Conservation (phyloP, 2,329 filamentous ascomycete species). For the Xylariaceae sp. region DNA sequence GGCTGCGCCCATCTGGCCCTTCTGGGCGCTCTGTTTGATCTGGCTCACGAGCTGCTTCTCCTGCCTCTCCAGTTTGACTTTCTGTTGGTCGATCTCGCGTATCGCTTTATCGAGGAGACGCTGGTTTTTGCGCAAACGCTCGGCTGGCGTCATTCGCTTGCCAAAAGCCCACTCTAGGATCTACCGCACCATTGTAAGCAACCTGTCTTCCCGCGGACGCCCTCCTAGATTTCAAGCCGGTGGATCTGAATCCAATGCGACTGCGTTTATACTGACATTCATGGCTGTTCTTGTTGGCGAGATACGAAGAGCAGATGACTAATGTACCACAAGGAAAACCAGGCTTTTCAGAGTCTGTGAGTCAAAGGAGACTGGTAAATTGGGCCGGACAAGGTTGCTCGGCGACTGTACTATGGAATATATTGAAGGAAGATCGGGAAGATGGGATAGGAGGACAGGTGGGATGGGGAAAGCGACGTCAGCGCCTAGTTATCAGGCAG, state of each 20-base stretch:
- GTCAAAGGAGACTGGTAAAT: not conserved
- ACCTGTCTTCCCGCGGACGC: not conserved
- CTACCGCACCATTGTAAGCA: constrained; percentile 43
- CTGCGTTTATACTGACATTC: constrained; percentile 13
- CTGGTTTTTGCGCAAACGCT: constrained; percentile 90
- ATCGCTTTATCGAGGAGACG: constrained; percentile 96
- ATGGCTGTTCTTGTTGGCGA: constrained; percentile 4
- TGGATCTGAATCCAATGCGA: not conserved
- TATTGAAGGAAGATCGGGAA: no score
- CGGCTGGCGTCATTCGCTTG: constrained; percentile 96
- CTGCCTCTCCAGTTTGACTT: constrained; percentile 94
- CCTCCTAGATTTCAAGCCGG: not conserved
- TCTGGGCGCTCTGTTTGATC: constrained; percentile 98
- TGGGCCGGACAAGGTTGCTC: not conserved
- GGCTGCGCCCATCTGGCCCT: constrained; percentile 95
- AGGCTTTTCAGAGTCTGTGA: not conserved
- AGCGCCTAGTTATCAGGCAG: not conserved
- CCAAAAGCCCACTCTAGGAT: constrained; percentile 99
- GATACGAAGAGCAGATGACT: not conserved
- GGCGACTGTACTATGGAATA: not conserved
- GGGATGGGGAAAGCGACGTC: not conserved
- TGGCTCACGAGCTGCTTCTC: constrained; percentile 95
- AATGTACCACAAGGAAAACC: not conserved
- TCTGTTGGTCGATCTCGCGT: constrained; percentile 89
- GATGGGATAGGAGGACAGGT: not conserved